These are phyloP conservation scores for Tuber aestivum DNA, from an alignment of 495 filamentous ascomycete species.

Conservation along the genomic window DNA sequence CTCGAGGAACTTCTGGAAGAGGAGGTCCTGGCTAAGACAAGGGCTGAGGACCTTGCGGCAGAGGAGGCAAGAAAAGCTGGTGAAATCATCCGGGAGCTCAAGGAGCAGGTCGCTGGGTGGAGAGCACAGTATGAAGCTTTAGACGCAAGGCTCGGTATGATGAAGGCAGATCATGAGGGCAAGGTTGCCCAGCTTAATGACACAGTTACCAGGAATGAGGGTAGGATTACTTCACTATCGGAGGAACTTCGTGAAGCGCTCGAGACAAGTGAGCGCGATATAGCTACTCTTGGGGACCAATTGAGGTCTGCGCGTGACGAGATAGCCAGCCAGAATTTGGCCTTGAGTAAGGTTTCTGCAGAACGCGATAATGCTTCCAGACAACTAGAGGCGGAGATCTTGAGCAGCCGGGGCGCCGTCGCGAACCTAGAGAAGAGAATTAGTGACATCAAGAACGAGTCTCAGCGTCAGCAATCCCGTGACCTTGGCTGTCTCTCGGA, in stretches of 20 bases:
- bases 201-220: conserved; percentile 11
- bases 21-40: conserved; percentile 12
- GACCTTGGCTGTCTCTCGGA: conserved; percentile 16
- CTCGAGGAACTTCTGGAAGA: conserved; percentile 15
- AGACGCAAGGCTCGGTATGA: conserved; percentile 4
- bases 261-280: conserved; percentile 13
- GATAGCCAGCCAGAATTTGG: conserved; percentile 8
- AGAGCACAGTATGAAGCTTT: conserved; percentile 20
- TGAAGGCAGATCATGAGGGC: conserved; percentile 16
- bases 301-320: conserved; percentile 22
- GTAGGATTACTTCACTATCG: conserved; percentile 18
- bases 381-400: conserved; percentile 31
- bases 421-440: conserved; percentile 19
- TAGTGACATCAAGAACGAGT: conserved; percentile 13
- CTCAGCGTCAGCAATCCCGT: conserved; percentile 5
- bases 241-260: conserved; percentile 22
- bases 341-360: conserved; percentile 11
- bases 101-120: conserved; percentile 9
- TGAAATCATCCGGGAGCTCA: conserved; percentile 18
- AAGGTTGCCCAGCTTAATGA: conserved; percentile 24
- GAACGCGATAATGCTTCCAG: conserved; percentile 22
- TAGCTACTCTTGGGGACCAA: conserved; percentile 15
- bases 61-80: conserved; percentile 14
- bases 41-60: conserved; percentile 18
- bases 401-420: conserved; percentile 23